Evolutionary conservation across 116 monocot species (phyloP), one percentile per base, ranked within the genome.

Genomic region (Papilionanthe hybrid): DNA sequence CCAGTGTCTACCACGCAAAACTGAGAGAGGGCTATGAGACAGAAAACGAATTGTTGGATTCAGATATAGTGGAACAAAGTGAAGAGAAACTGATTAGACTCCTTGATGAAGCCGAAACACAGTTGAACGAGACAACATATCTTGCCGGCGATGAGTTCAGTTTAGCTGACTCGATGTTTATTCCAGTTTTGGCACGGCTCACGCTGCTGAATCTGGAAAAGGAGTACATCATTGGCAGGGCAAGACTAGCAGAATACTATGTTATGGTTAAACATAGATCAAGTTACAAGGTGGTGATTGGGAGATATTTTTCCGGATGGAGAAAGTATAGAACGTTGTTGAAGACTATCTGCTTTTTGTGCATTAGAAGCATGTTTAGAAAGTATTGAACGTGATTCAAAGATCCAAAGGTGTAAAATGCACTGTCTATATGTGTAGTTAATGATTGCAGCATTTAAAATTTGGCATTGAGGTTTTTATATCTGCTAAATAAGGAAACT

Each of bases 241-340:
- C 95, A 0, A 89, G 83, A 27, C 77, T 99, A 75, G 75, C 78
- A 37, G 86, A 85, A 72, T 99, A 95, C 74, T 93, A 90, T 79
- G 77, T 86, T 8, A 17, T 89, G 67, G 92, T 90, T 71, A 89
- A 92, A 84, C 63, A 37, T 6, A 89, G 90, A 76, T 76, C 90
- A 1, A 95, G 99, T 78, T 99, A 93, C 78, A 87, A 85, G 42
- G 53, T 75, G 49, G 95, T 89, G 23, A 92, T 99, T 73, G 95
- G 95, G n/a, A 93, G 85, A 78, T 86, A 93, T 78, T 99, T 99
- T 79, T 45, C 67, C 0, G 95, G 95, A 20, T 99, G 99, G 99
- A 92, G 89, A 42, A 93, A 87, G 77, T 88, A 95, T 69, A 78
- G 79, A 67, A 90, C 90, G 13, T 80, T 93, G 22, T 30, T 90